These are phyloP conservation scores for Metschnikowia lunata DNA, from an alignment of 805 yeast genomes.

Conservation along the genomic window DNA sequence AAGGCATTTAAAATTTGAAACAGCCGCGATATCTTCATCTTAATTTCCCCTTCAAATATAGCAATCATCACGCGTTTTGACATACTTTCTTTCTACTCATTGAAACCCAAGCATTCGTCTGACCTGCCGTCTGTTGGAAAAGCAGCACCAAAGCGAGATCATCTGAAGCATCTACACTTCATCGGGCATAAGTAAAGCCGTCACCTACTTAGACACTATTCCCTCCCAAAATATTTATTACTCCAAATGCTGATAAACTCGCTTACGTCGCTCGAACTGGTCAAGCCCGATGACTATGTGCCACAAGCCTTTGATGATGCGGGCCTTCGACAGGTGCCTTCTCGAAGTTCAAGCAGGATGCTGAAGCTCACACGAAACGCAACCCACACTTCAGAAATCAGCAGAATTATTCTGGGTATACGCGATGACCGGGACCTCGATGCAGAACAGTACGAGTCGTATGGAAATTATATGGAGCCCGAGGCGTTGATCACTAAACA, in stretches of 20 bases:
- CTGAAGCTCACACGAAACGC: conserved; percentile 9
- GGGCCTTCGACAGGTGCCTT: conserved; percentile 1
- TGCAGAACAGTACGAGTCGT: conserved; percentile 9
- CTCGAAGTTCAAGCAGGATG: conserved; percentile 5
- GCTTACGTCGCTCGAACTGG: conserved; percentile 4
- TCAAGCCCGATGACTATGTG: conserved; percentile 5
- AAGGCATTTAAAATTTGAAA: too few relatives aligned
- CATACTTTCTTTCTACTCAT: too few relatives aligned
- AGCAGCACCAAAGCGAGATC: too few relatives aligned
- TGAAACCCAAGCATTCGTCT: too few relatives aligned
- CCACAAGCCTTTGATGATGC: conserved; percentile 7
- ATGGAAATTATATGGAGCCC: conserved; percentile 10
- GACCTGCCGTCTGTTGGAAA: too few relatives aligned
- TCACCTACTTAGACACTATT: too few relatives aligned
- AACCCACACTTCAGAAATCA: conserved; percentile 13
- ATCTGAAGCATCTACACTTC: too few relatives aligned
- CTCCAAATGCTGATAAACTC: conserved; percentile 4
- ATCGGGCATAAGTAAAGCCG: too few relatives aligned
- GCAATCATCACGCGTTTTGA: too few relatives aligned
- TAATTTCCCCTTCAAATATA: too few relatives aligned
- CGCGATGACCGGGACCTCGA: conserved; percentile 17
- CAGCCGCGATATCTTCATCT: too few relatives aligned
- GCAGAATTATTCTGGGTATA: conserved; percentile 14
- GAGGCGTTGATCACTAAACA: conserved; percentile 12
- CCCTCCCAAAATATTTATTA: too few relatives aligned